Conservation (phyloP, 176 grass and related monocot genomes). For the Aegilops sharonensis region DNA sequence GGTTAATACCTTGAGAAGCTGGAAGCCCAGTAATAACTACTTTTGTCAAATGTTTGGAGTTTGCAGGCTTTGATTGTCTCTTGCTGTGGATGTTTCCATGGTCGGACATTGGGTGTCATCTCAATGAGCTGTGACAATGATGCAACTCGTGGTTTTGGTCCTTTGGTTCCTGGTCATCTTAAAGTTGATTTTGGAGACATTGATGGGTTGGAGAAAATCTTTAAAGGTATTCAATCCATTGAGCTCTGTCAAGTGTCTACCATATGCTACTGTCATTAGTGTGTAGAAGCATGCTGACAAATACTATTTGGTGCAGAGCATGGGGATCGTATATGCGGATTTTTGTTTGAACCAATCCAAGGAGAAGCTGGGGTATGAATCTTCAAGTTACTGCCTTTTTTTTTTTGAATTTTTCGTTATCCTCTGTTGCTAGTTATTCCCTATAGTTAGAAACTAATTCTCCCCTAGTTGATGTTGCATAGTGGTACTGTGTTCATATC, state of each 20-base stretch:
- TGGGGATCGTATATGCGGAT: slow-evolving; percentile 72
- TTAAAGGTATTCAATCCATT: slow-evolving; percentile 50
- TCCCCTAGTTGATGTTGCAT: neutral
- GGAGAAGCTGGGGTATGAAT: slow-evolving; percentile 93
- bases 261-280: neutral
- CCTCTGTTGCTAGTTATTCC: neutral
- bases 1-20: neutral
- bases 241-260: neutral
- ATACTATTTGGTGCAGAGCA: slow-evolving; percentile 59
- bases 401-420: neutral
- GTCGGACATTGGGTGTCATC: slow-evolving; percentile 81
- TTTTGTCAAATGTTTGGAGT: neutral
- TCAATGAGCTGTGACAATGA: slow-evolving; percentile 99
- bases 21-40: neutral
- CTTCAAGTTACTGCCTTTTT: slow-evolving; percentile 10
- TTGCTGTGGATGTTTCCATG: slow-evolving; percentile 98
- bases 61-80: slow-evolving; percentile 89
- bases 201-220: slow-evolving; percentile 72
- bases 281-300: slow-evolving; percentile 15
- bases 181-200: slow-evolving; percentile 99
- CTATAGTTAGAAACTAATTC: neutral
- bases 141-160: slow-evolving; percentile 90
- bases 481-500: neutral
- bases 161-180: slow-evolving; percentile 86
- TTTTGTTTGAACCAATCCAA: slow-evolving; percentile 99